A percentile compares a stretch with the other conserved stretches of the same genome.
phyloP scores from a whole-genome alignment of 495 filamentous ascomycete species.

The Xylaria curta region DNA sequence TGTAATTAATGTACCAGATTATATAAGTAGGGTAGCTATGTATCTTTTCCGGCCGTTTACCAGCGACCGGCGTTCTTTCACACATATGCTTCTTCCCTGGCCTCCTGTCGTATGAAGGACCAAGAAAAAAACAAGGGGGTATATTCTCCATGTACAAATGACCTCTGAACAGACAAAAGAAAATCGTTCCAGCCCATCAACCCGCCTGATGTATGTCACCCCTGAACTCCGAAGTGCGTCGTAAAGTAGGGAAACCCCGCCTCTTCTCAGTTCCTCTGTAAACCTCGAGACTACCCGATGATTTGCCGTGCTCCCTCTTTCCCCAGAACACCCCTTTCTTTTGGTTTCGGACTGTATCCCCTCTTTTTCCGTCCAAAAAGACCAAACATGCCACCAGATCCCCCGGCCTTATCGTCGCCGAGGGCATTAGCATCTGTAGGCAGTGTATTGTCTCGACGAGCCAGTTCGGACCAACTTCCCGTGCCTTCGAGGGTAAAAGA shows the following conservation, averaged over 20 bases:
- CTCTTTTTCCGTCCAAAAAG: constrained; percentile 89
- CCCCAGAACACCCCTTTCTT: constrained; percentile 89
- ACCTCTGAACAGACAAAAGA: constrained; percentile 11
- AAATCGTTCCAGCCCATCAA: constrained; percentile 20
- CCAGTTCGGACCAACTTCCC: constrained; percentile 88
- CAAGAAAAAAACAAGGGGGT: constrained; percentile 22
- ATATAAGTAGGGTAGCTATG: constrained; percentile 16
- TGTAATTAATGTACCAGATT: constrained; percentile 21
- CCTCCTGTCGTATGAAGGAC: constrained; percentile 17
- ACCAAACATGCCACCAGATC: constrained; percentile 77
- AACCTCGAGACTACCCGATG: constrained; percentile 49
- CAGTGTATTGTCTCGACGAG: constrained; percentile 80
- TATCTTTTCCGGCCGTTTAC: constrained; percentile 10
- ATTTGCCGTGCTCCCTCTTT: constrained; percentile 91
- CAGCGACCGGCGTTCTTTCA: constrained; percentile 12
- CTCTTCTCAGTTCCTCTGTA: constrained; percentile 5
- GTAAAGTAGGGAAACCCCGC: constrained; percentile 18
- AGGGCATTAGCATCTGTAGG: constrained; percentile 65
- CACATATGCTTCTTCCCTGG: constrained; percentile 23
- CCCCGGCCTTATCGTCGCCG: constrained; percentile 52
- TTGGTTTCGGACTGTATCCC: constrained; percentile 90
- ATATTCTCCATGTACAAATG: constrained; percentile 29
- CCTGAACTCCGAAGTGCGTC: constrained; percentile 28
- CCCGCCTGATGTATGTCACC: constrained; percentile 26
- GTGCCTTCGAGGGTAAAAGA: constrained; percentile 89